Percentiles rank a stretch among this genome's conserved stretches.
These are phyloP conservation scores for Albizia julibrissin DNA, from an alignment of 306 rosid genomes.

Conservation along the genomic window DNA sequence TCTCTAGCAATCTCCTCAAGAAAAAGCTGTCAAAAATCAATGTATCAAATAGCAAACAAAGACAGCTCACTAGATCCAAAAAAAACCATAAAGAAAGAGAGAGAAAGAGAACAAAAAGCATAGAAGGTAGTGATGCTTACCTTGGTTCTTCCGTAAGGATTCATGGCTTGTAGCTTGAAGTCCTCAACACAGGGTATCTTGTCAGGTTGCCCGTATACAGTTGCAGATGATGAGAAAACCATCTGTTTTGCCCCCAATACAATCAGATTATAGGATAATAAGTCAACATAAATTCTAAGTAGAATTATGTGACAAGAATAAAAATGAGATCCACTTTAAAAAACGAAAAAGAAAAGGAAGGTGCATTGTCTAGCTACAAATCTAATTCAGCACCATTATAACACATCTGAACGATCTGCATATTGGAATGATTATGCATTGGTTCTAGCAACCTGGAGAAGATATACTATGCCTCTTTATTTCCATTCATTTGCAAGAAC, in stretches of 20 bases:
- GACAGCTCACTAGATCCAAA: not conserved
- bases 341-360: not conserved
- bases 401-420: not conserved
- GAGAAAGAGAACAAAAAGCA: not conserved
- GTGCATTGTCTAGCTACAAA: not conserved
- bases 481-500: not conserved
- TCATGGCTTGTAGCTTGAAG: slow-evolving; percentile 54
- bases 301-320: not conserved
- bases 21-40: slow-evolving; percentile 48
- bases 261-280: not conserved
- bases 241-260: slow-evolving; percentile 36
- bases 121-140: slow-evolving; percentile 21
- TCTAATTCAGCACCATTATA: not conserved
- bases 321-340: not conserved
- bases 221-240: slow-evolving; percentile 80
- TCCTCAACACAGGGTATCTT: slow-evolving; percentile 75
- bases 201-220: slow-evolving; percentile 77
- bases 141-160: slow-evolving; percentile 81
- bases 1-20: slow-evolving; percentile 71
- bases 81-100: not conserved
- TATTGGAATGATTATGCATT: not conserved
- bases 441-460: not conserved
- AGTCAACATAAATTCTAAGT: not conserved
- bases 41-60: not conserved
- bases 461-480: not conserved